Evolutionary conservation across 139 green algal genomes (phyloP).

Genomic region (Zygnema cylindricum): DNA sequence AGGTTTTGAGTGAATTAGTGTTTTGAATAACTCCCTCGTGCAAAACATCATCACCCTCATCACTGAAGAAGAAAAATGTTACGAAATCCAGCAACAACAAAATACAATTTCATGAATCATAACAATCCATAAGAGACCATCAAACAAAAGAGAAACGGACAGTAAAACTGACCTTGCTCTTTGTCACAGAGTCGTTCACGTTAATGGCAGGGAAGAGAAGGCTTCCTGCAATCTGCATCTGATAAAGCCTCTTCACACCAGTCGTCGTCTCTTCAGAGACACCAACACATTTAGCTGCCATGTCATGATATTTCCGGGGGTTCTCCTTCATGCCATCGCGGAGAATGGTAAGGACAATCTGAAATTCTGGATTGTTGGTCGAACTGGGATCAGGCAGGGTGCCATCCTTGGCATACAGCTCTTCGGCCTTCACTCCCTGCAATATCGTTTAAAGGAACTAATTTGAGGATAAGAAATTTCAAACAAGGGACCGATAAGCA

Average conservation of each 20-base stretch:
- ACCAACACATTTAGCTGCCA: conserved; percentile 84
- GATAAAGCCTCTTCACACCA: conserved; percentile 98
- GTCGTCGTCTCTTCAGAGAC: conserved; percentile 99
- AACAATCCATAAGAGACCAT: too few relatives aligned
- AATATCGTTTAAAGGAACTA: too few relatives aligned
- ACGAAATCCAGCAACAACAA: background rate
- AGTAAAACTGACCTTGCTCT: conserved; percentile 88
- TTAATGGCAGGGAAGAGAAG: conserved; percentile 99
- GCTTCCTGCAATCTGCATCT: conserved; percentile 88
- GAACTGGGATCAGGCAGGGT: conserved; percentile 89
- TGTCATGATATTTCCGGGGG: conserved; percentile 78
- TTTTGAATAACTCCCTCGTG: too few relatives aligned
- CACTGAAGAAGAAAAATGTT: background rate
- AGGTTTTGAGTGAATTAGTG: conserved; percentile 5
- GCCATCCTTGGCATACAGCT: conserved; percentile 86
- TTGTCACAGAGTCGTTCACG: conserved; percentile 99
- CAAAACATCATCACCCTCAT: too few relatives aligned
- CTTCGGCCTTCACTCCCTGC: conserved; percentile 91
- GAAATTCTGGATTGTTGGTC: conserved; percentile 97
- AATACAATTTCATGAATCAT: conserved; percentile 6
- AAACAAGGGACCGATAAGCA: too few relatives aligned
- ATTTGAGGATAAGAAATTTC: too few relatives aligned
- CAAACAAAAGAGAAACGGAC: too few relatives aligned
- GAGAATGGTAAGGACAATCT: conserved; percentile 96
- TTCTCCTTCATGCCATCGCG: conserved; percentile 77